These are phyloP conservation scores for Grifola frondosa DNA, from an alignment of 1,284 basidiomycete species.

Conservation along the genomic window DNA sequence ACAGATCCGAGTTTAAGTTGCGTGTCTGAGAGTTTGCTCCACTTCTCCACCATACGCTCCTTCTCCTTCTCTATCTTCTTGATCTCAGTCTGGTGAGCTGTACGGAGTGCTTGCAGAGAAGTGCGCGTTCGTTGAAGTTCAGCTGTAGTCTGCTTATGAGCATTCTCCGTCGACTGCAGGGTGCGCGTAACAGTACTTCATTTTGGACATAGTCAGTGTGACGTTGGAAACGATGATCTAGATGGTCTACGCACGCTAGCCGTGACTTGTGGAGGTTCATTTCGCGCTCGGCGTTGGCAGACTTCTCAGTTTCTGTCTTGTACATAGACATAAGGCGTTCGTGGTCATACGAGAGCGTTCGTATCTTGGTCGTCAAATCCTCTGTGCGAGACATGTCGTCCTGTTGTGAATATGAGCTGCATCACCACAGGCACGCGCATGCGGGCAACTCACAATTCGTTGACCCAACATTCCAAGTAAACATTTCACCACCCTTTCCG, in stretches of 20 bases:
- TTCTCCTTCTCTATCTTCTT: conserved; percentile 83
- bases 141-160: conserved; percentile 64
- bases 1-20: conserved; percentile 52
- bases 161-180: conserved; percentile 57
- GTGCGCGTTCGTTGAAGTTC: conserved; percentile 71
- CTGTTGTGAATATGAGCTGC: conserved; percentile 36
- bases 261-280: conserved; percentile 70
- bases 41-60: conserved; percentile 76
- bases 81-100: conserved; percentile 68
- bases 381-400: conserved; percentile 83
- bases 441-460: conserved; percentile 60
- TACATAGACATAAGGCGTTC: conserved; percentile 73
- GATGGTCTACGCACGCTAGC: conserved; percentile 51
- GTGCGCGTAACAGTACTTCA: conserved; percentile 52
- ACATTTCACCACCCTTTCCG: conserved; percentile 73
- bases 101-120: conserved; percentile 61
- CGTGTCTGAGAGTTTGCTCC: conserved; percentile 67
- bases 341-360: conserved; percentile 81
- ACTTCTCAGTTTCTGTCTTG: conserved; percentile 50
- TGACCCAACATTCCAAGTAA: conserved; percentile 78
- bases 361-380: conserved; percentile 69
- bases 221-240: not conserved
- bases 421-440: not conserved
- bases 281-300: conserved; percentile 74
- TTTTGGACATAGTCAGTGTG: not conserved